Conservation (phyloP, 2,329 filamentous ascomycete genomes). For the Fusarium haematococcum region DNA sequence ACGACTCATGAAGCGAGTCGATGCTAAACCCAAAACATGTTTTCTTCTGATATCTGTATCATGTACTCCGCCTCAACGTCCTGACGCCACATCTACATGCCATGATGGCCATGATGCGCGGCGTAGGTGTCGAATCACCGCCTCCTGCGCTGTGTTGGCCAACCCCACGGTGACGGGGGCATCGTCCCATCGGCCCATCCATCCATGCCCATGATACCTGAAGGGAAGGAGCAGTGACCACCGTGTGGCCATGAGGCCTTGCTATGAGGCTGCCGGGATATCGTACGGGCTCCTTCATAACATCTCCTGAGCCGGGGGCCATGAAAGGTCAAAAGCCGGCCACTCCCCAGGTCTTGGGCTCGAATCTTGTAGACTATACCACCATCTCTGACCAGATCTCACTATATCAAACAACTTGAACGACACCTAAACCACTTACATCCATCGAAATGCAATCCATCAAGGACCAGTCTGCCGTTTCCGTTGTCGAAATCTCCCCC, state of each 20-base stretch:
- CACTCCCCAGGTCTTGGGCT: slow-evolving; percentile 5
- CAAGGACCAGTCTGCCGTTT: slow-evolving; percentile 38
- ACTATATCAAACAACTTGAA: neutral
- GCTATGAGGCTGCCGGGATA: slow-evolving; percentile 40
- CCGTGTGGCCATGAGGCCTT: slow-evolving; percentile 43
- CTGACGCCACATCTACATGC: slow-evolving; percentile 10
- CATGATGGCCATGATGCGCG: slow-evolving; percentile 23
- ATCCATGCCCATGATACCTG: slow-evolving; percentile 42
- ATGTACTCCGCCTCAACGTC: slow-evolving; percentile 11
- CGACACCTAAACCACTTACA: slow-evolving; percentile 12
- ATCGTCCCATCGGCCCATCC: slow-evolving; percentile 45
- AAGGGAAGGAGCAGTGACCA: slow-evolving; percentile 40
- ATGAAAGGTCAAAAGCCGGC: slow-evolving; percentile 26
- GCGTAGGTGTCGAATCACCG: slow-evolving; percentile 25
- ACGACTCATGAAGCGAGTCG: slow-evolving; percentile 3
- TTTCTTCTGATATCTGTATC: slow-evolving; percentile 3
- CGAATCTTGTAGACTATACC: neutral
- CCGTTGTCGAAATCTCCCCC: slow-evolving; percentile 30
- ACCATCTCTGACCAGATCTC: slow-evolving; percentile 9
- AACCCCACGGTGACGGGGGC: slow-evolving; percentile 41
- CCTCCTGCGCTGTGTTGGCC: slow-evolving; percentile 40
- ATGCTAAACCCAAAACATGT: slow-evolving; percentile 1
- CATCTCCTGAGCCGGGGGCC: slow-evolving; percentile 27
- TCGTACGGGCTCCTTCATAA: slow-evolving; percentile 30
- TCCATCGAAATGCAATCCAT: slow-evolving; percentile 32